A percentile compares a stretch with the other conserved stretches of the same genome.
Evolutionary conservation across 2,329 filamentous ascomycete genomes (phyloP).

Genomic region (Neophaeococcomyces aloes): DNA sequence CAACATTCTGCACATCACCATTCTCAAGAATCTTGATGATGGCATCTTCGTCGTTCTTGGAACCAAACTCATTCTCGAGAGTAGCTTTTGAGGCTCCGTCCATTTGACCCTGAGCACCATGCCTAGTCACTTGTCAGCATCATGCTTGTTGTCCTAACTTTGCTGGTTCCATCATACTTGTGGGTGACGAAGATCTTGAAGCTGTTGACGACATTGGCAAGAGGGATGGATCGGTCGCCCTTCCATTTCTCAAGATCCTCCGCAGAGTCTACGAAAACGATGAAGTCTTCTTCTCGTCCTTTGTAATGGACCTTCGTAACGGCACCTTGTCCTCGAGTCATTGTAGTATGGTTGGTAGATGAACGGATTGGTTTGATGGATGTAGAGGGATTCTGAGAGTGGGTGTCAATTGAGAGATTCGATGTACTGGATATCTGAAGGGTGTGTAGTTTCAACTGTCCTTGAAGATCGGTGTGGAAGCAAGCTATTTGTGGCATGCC

Average conservation of each 20-base stretch:
- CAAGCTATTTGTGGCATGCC: not conserved
- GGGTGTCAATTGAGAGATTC: too few species aligned
- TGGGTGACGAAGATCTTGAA: conserved; percentile 88
- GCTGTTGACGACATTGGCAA: conserved; percentile 73
- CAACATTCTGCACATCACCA: conserved; percentile 55
- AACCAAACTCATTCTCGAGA: conserved; percentile 82
- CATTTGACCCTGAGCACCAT: conserved; percentile 71
- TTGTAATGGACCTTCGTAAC: conserved; percentile 78
- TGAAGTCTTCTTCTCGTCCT: conserved; percentile 59
- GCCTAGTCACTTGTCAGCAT: conserved; percentile 41
- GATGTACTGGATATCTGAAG: too few species aligned
- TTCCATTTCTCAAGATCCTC: conserved; percentile 70
- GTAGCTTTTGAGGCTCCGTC: conserved; percentile 64
- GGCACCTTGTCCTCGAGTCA: conserved; percentile 60
- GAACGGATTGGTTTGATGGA: not conserved
- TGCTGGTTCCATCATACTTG: conserved; percentile 50
- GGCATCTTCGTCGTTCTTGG: conserved; percentile 64
- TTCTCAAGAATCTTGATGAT: conserved; percentile 71
- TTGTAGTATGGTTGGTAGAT: conserved; percentile 27
- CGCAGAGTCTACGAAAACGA: conserved; percentile 53
- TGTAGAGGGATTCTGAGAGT: not conserved
- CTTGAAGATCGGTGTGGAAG: not conserved
- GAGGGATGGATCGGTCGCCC: conserved; percentile 53
- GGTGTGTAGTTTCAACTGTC: too few species aligned
- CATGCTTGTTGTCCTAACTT: not conserved